phyloP scores from a whole-genome alignment of 148 eudicot species.

The Vaccinium myrtillus region DNA sequence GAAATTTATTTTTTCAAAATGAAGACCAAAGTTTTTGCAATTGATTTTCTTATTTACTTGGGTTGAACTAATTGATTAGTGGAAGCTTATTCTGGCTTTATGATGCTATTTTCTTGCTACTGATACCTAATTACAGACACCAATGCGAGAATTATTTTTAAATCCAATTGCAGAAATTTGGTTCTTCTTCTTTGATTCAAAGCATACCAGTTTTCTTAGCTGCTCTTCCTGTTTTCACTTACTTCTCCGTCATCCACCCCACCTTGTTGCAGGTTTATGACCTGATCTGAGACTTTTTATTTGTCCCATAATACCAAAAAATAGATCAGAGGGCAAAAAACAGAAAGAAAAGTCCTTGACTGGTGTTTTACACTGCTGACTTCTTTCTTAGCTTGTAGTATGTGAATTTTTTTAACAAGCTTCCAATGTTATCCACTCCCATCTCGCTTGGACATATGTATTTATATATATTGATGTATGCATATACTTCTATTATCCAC shows the following conservation, averaged over 20 bases:
- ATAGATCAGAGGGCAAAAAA: background rate
- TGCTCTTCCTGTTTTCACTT: background rate
- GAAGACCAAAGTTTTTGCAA: background rate
- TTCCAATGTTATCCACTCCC: background rate
- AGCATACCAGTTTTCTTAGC: background rate
- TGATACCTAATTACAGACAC: background rate
- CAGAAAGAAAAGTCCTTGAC: background rate
- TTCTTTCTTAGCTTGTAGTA: background rate
- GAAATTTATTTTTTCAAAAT: background rate
- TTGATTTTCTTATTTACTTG: background rate
- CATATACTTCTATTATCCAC: background rate
- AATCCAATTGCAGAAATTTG: background rate
- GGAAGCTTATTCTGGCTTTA: background rate
- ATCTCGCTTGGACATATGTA: background rate
- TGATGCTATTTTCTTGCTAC: constrained; percentile 5
- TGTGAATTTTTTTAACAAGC: background rate
- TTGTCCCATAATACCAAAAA: background rate
- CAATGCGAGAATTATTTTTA: background rate
- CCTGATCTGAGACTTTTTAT: background rate
- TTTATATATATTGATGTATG: background rate
- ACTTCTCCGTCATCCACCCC: background rate
- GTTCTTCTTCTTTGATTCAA: background rate
- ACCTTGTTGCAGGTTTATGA: background rate
- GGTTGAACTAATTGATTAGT: background rate
- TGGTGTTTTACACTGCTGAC: background rate